Conservation (phyloP, 805 yeast species). For the Lachancea nothofagi region DNA sequence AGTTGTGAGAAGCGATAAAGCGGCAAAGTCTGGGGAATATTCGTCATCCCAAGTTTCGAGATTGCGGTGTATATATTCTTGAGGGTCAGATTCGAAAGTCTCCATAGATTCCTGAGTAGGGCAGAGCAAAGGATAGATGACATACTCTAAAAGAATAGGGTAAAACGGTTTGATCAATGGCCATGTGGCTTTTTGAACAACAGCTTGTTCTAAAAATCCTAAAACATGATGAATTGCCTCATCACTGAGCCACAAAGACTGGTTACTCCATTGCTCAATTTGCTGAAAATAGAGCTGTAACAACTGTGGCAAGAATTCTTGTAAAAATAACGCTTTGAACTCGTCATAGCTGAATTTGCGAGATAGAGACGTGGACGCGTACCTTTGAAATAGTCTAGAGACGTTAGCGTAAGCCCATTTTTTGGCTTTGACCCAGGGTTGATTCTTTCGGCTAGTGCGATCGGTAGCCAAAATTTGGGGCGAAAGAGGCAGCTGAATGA, state of each 20-base stretch:
- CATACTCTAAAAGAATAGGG: constrained; percentile 58
- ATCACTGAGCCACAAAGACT: constrained; percentile 62
- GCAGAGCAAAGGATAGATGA: constrained; percentile 70
- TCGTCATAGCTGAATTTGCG: constrained; percentile 51
- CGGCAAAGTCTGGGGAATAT: constrained; percentile 71
- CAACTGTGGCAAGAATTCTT: constrained; percentile 67
- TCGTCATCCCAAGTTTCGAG: constrained; percentile 61
- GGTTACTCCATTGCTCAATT: constrained; percentile 67
- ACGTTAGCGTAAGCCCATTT: constrained; percentile 88
- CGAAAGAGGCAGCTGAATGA: constrained; percentile 51
- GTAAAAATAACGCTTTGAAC: constrained; percentile 51
- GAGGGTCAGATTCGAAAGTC: constrained; percentile 78
- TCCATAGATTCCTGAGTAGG: constrained; percentile 65
- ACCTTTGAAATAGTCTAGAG: constrained; percentile 63
- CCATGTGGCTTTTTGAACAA: constrained; percentile 62
- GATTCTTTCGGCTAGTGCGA: constrained; percentile 49
- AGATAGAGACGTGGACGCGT: constrained; percentile 47
- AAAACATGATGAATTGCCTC: constrained; percentile 61
- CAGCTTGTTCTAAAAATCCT: constrained; percentile 55
- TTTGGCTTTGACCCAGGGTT: constrained; percentile 68
- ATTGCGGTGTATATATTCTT: constrained; percentile 73
- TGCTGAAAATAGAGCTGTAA: constrained; percentile 57
- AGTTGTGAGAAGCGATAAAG: constrained; percentile 64
- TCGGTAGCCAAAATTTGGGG: constrained; percentile 35
- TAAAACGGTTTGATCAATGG: constrained; percentile 57